These are phyloP conservation scores for Sclerotinia trifoliorum DNA, from an alignment of 2,329 filamentous ascomycete species.

Conservation along the genomic window DNA sequence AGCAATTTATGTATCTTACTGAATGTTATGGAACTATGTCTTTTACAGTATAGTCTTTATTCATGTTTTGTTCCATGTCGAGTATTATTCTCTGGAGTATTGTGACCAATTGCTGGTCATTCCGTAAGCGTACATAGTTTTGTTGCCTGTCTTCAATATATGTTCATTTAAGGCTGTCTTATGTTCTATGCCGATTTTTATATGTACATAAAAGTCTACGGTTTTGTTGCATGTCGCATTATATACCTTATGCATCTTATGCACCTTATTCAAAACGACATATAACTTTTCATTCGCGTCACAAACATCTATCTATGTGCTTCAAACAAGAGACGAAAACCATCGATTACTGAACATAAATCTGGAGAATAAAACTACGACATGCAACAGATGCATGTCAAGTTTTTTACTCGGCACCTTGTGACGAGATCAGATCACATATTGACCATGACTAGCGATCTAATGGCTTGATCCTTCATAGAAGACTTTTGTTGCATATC, in stretches of 20 bases:
- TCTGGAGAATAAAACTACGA: not conserved
- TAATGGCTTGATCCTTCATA: not conserved
- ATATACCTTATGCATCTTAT: too few species aligned
- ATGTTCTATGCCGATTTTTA: not conserved
- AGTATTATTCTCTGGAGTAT: not conserved
- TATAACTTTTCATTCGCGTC: not conserved
- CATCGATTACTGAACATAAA: not conserved
- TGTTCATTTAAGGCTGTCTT: not conserved
- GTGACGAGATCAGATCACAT: not conserved
- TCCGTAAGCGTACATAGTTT: not conserved
- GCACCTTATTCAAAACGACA: not conserved
- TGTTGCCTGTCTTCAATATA: conserved; percentile 5
- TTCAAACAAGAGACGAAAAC: not conserved
- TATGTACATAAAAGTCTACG: rapidly evolving
- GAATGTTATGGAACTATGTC: not conserved
- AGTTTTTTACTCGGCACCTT: not conserved
- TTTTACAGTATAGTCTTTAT: not conserved
- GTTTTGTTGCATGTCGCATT: not conserved
- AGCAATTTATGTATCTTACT: not conserved
- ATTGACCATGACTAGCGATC: not conserved
- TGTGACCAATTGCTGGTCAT: not conserved
- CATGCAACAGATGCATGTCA: not conserved
- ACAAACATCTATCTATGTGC: not conserved
- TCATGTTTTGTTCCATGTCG: not conserved
- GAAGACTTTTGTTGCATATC: not conserved